Base-by-base conservation (phyloP, 1,139 yeast genomes). In the Yamadazyma membranifaciens region DNA sequence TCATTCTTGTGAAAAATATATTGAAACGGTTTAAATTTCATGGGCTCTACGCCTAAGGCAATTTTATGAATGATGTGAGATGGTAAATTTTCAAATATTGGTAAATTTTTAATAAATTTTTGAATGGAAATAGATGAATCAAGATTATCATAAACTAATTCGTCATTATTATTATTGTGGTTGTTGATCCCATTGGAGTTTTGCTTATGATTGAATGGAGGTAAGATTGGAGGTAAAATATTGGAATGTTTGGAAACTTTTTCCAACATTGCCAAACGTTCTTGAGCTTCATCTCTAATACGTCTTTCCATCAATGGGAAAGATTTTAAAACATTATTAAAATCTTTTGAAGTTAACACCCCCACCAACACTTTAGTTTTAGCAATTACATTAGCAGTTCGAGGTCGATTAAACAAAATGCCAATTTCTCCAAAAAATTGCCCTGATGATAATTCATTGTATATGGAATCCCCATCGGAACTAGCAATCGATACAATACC, bases 331-430 rank as follows among this genome's bases (percentile, higher is more conserved):
- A 83, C 85, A 16, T 67, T 63, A 48, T 78, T 75, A 39, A 85
- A 69, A 11, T 81, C 75, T 42, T 81, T 86, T 9, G 81, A 75
- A 1, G 87, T 82, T 34, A 85, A 65, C 1, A 83, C 84, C 1
- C 87, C 89, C 6, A 83, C 65, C 40, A 84, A 62, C 1, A 85
- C 87, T 47, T 72, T 76, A 0, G 87, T 75, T 45, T 81, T 67
- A 2, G 92, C 85, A n/a, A 83, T 78, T 12, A 84, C 89, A 1
- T 89, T 82, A 0, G 92, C 92, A 0, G 91, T 83, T 48, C 92
- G 65, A 9, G 91, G 89, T 34, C 89, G 65, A 54, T 83, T 81
- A 62, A 81, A 84, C 29, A 85, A 62, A 36, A 84, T 82, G 5
- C 92, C 92, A 40, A 84, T 83, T 55, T 85, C 94, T 5, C 89